Conservation (phyloP, 352 stramenopile genomes). For the Phytophthora syringae region DNA sequence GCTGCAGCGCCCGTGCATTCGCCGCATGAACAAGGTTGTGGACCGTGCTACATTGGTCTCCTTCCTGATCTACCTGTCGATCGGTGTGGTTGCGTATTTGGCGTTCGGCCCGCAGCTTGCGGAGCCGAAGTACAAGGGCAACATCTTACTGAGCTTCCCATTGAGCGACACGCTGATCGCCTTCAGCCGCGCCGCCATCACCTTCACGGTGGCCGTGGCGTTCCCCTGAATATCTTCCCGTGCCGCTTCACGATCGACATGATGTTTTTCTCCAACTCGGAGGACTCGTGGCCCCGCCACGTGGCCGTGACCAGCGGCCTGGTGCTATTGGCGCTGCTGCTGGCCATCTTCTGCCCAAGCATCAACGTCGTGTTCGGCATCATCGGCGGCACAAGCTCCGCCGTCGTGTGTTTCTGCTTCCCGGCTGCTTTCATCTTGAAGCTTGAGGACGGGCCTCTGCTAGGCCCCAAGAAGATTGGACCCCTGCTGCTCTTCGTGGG, state of each 20-base stretch:
- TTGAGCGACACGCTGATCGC: constrained; percentile 81
- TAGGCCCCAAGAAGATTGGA: constrained; percentile 77
- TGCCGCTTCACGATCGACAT: constrained; percentile 89
- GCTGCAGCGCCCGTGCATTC: constrained; percentile 84
- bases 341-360: constrained; percentile 86
- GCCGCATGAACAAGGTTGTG: constrained; percentile 90
- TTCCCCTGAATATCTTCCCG: constrained; percentile 91
- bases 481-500: constrained; percentile 75
- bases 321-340: constrained; percentile 68
- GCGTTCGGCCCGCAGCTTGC: constrained; percentile 72
- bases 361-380: constrained; percentile 90
- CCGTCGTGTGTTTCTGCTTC: constrained; percentile 86
- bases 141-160: constrained; percentile 84
- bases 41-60: constrained; percentile 80
- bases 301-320: constrained; percentile 67
- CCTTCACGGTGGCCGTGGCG: constrained; percentile 85
- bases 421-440: constrained; percentile 88
- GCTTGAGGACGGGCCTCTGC: constrained; percentile 73
- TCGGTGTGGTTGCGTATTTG: constrained; percentile 82
- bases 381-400: constrained; percentile 85
- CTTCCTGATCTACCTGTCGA: constrained; percentile 78
- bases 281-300: constrained; percentile 73
- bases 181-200: constrained; percentile 82
- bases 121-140: constrained; percentile 80
- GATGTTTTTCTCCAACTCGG: constrained; percentile 87